Conservation (phyloP, 371 early-diverging fungal genomes). For the Mucor saturninus region DNA sequence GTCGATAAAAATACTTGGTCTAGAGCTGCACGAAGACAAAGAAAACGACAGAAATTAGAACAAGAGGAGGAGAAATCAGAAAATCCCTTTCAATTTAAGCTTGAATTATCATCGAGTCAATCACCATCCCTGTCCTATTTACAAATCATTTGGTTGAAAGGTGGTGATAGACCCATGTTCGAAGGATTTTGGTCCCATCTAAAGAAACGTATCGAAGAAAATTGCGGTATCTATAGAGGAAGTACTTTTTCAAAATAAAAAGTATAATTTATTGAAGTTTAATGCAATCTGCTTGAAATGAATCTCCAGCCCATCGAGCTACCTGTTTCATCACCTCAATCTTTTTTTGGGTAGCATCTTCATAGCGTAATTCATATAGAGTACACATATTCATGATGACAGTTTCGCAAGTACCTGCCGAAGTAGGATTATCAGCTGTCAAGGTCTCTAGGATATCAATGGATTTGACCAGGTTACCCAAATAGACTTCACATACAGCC, state of each 20-base stretch:
- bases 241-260: conserved; percentile 16
- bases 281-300: conserved; percentile 57
- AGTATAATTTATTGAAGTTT: conserved; percentile 35
- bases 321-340: conserved; percentile 58
- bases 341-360: conserved; percentile 54
- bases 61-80: not conserved
- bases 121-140: conserved; percentile 13
- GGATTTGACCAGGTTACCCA: conserved; percentile 53
- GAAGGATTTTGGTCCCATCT: conserved; percentile 58
- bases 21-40: conserved; percentile 47
- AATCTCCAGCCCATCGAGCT: conserved; percentile 66
- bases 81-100: conserved; percentile 28
- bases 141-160: conserved; percentile 40
- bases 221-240: conserved; percentile 52
- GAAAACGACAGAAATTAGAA: conserved; percentile 31
- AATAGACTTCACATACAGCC: conserved; percentile 63
- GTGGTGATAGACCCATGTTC: conserved; percentile 44
- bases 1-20: conserved; percentile 55
- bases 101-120: conserved; percentile 16
- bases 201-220: conserved; percentile 59
- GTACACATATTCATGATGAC: conserved; percentile 65
- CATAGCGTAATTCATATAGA: conserved; percentile 62
- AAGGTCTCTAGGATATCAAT: conserved; percentile 37
- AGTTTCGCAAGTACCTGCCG: conserved; percentile 60
- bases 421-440: conserved; percentile 39